Percentiles rank a stretch among this genome's conserved stretches.
Evolutionary conservation across 2,329 filamentous ascomycete genomes (phyloP).

Genomic region (Trichophyton verrucosum): DNA sequence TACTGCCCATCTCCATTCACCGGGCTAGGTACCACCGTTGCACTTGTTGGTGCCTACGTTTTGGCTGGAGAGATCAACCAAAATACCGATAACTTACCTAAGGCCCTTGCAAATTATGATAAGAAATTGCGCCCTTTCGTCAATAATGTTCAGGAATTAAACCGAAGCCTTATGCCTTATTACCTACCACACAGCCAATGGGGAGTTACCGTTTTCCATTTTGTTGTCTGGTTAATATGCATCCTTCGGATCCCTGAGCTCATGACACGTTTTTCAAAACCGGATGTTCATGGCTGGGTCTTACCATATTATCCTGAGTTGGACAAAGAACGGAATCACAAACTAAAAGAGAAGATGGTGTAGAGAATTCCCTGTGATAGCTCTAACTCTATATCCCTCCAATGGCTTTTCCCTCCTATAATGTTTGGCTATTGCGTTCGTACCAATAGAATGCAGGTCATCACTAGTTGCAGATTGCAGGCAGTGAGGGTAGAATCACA

Average conservation of each 20-base stretch:
- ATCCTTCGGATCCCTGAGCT: conserved; percentile 13
- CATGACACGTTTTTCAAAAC: neutral
- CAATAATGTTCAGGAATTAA: conserved; percentile 15
- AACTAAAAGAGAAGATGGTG: neutral
- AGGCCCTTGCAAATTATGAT: conserved; percentile 17
- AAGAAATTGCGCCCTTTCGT: conserved; percentile 17
- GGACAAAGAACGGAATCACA: neutral
- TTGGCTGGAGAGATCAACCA: conserved; percentile 40
- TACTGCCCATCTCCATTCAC: conserved; percentile 22
- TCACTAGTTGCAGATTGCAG: too few species aligned
- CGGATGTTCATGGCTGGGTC: neutral
- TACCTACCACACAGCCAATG: conserved; percentile 14
- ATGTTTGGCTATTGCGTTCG: too few species aligned
- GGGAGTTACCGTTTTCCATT: conserved; percentile 15
- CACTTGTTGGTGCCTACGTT: conserved; percentile 38
- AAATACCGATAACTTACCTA: conserved; percentile 14
- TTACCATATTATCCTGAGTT: neutral
- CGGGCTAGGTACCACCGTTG: conserved; percentile 26
- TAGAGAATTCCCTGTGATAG: neutral
- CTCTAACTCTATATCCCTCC: too few species aligned
- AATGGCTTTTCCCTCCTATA: too few species aligned
- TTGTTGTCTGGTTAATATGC: conserved; percentile 15
- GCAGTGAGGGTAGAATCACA: too few species aligned
- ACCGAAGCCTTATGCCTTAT: conserved; percentile 10
- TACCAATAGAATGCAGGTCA: too few species aligned